These are phyloP conservation scores for Byssochlamys sp. DNA, from an alignment of 2,329 filamentous ascomycete genomes.

Conservation along the genomic window DNA sequence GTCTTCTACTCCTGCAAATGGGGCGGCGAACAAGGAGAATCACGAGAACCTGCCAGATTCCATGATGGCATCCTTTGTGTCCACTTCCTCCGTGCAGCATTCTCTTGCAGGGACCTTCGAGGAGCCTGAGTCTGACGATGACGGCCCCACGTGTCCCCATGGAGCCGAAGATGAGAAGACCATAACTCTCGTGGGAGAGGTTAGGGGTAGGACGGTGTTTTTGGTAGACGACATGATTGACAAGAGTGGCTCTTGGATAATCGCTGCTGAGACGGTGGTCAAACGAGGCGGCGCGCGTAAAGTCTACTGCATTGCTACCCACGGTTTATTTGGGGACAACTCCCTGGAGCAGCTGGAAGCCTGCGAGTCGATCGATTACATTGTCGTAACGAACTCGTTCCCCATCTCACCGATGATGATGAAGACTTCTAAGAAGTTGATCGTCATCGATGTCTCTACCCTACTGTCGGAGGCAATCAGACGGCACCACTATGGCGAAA, in stretches of 20 bases:
- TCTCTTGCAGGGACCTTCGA: slow-evolving; percentile 77
- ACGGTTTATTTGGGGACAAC: slow-evolving; percentile 85
- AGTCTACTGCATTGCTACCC: slow-evolving; percentile 95
- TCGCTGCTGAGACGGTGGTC: slow-evolving; percentile 88
- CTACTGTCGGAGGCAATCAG: slow-evolving; percentile 85
- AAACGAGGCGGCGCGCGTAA: slow-evolving; percentile 85
- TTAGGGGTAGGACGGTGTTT: slow-evolving; percentile 76
- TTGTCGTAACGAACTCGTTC: slow-evolving; percentile 95
- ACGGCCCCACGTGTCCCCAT: slow-evolving; percentile 49
- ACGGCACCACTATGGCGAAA: slow-evolving; percentile 89
- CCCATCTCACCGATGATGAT: slow-evolving; percentile 70
- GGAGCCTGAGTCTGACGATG: slow-evolving; percentile 80
- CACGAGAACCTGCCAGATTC: slow-evolving; percentile 58
- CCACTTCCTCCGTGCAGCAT: slow-evolving; percentile 64
- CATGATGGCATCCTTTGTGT: slow-evolving; percentile 75
- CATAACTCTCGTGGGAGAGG: slow-evolving; percentile 94
- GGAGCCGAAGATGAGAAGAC: slow-evolving; percentile 79
- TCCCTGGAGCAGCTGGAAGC: slow-evolving; percentile 80
- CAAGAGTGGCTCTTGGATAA: slow-evolving; percentile 92
- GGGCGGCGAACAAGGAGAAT: slow-evolving; percentile 39
- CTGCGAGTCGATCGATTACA: slow-evolving; percentile 85
- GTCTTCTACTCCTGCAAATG: slow-evolving; percentile 53
- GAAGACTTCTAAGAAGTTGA: slow-evolving; percentile 66
- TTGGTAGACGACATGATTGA: slow-evolving; percentile 99
- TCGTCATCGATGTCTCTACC: slow-evolving; percentile 79